Evolutionary conservation across 345 rosid species (phyloP), one percentile per base, ranked within the genome.

Genomic region (Eucalyptus erythrocorys): DNA sequence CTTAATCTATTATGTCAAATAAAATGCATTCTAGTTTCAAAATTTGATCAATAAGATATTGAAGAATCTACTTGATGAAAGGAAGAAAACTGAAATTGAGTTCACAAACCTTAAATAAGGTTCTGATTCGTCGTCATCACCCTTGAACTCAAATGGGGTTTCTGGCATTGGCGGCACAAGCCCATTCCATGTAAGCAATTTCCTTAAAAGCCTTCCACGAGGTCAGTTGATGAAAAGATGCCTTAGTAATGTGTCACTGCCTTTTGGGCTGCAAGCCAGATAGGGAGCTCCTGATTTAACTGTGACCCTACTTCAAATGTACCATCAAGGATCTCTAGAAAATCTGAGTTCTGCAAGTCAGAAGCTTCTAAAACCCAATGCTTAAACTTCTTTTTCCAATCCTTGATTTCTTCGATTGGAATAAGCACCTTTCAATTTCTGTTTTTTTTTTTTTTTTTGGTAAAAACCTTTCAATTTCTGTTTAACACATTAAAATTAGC

Each of bases 201-300:
- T 96, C 90, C 94, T 92, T 49, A 97, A 91, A 87, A 97, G 97
- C 94, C 95, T 94, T 91, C 94, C 95, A 40, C 99, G 95, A 85
- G 99, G 99, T 90, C 99, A 91, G 92, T 92, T 48, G 96, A 94
- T 85, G 99, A 94, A 40, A 97, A 93, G 91, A 96, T 90, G 85
- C 96, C 98, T 91, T 96, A 97, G 90, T 96, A 97, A 79, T 97
- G 96, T 88, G 94, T 94, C 85, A 96, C 97, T 89, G 99, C 99
- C 89, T 92, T 97, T 94, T 96, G 96, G 89, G 99, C 99, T 71
- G 99, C 99, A 89, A 96, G 88, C 92, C 98, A 93, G 88, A 97
- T 94, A 55, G 98, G 99, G 87, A 97, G 98, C 45, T 95, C 96
- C 24, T 91, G 89, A 87, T 93, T 95, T 90, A 96, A 91, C 90